Evolutionary conservation across 2,329 filamentous ascomycete species (phyloP).

Genomic region (Cercospora janseana): DNA sequence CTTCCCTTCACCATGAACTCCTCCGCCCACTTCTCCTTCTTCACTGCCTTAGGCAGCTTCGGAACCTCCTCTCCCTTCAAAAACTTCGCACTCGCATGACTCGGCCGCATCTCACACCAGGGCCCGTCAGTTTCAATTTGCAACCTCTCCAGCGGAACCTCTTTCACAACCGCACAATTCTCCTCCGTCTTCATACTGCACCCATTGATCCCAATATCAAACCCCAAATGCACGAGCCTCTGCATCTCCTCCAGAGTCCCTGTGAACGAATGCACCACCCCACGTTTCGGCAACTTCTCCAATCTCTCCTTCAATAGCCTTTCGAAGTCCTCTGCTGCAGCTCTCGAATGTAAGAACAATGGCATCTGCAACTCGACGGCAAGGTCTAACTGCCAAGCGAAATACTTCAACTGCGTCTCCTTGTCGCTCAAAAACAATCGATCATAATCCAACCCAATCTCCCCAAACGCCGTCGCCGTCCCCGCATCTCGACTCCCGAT

Average conservation of each 20-base stretch:
- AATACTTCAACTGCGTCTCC: slow-evolving; percentile 78
- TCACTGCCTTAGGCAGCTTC: slow-evolving; percentile 75
- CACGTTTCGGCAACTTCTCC: slow-evolving; percentile 62
- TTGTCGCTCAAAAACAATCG: slow-evolving; percentile 78
- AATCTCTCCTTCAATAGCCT: slow-evolving; percentile 58
- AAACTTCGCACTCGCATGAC: slow-evolving; percentile 79
- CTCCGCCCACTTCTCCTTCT: slow-evolving; percentile 92
- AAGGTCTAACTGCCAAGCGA: slow-evolving; percentile 76
- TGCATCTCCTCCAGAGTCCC: slow-evolving; percentile 82
- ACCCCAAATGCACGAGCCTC: slow-evolving; percentile 72
- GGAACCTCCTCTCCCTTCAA: slow-evolving; percentile 60
- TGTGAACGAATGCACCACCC: slow-evolving; percentile 93
- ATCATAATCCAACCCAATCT: slow-evolving; percentile 96
- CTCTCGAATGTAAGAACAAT: slow-evolving; percentile 87
- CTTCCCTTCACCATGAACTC: slow-evolving; percentile 90
- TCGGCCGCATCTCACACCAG: slow-evolving; percentile 91
- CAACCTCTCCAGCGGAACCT: slow-evolving; percentile 72
- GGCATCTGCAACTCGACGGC: slow-evolving; percentile 76
- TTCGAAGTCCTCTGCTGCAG: slow-evolving; percentile 83
- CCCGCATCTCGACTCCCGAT: slow-evolving; percentile 56
- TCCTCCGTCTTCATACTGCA: slow-evolving; percentile 94
- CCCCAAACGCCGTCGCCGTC: slow-evolving; percentile 78
- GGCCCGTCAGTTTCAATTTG: slow-evolving; percentile 98
- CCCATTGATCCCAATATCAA: slow-evolving; percentile 93
- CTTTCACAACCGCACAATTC: slow-evolving; percentile 79